Percentiles rank a stretch among this genome's conserved stretches.
These are phyloP conservation scores for Xylaria polymorpha DNA, from an alignment of 2,329 filamentous ascomycete genomes.

Conservation along the genomic window DNA sequence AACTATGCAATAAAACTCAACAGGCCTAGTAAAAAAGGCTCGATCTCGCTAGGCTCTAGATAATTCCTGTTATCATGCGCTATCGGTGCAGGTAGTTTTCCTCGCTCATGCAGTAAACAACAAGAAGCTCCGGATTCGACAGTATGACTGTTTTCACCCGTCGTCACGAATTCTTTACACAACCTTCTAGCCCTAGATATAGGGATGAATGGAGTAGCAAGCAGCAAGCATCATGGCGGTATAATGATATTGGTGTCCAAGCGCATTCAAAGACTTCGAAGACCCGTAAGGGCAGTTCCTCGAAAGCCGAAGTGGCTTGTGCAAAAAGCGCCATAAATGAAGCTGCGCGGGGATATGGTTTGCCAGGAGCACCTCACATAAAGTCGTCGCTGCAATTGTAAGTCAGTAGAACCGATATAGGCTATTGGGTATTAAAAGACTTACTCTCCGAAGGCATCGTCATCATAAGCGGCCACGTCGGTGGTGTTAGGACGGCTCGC, in stretches of 20 bases:
- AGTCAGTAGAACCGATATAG: constrained; percentile 15
- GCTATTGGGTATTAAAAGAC: constrained; percentile 53
- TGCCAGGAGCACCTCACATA: constrained; percentile 66
- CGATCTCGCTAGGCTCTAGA: constrained; percentile 12
- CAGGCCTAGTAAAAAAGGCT: not conserved
- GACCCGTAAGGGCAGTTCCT: constrained; percentile 12
- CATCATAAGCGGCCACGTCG: constrained; percentile 83
- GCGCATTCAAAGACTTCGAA: constrained; percentile 9
- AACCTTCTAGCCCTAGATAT: constrained; percentile 16
- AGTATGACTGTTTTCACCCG: constrained; percentile 25
- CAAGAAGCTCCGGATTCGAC: constrained; percentile 35
- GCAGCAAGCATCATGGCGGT: constrained; percentile 30
- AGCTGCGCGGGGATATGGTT: constrained; percentile 39
- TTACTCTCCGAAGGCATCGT: constrained; percentile 84
- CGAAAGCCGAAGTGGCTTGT: constrained; percentile 27
- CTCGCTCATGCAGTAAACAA: constrained; percentile 25
- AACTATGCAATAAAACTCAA: constrained; percentile 19
- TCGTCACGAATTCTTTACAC: constrained; percentile 36
- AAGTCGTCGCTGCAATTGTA: constrained; percentile 71
- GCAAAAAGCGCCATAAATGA: constrained; percentile 24
- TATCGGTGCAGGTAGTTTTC: constrained; percentile 8
- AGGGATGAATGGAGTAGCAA: constrained; percentile 28
- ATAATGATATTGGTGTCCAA: constrained; percentile 24
- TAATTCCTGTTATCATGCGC: constrained; percentile 11
- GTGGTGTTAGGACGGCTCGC: constrained; percentile 69